Conservation (phyloP, 164 flowering plant species). For the Stephania cephalantha region DNA sequence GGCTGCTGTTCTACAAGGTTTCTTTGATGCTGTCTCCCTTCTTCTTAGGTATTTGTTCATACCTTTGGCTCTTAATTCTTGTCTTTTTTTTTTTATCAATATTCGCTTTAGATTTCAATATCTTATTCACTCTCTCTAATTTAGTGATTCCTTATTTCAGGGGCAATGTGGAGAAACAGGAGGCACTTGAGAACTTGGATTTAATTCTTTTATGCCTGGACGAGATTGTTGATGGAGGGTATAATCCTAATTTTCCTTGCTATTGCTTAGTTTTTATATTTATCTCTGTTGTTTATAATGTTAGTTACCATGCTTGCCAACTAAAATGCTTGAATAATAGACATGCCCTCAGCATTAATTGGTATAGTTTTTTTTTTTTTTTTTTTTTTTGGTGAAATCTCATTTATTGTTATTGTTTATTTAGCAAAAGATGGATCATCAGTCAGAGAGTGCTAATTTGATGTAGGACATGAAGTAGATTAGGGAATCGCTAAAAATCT, state of each 20-base stretch:
- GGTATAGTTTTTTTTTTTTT: not conserved
- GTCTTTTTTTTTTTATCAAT: slow-evolving; percentile 3
- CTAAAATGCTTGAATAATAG: not conserved
- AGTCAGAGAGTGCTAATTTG: no score
- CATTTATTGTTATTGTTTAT: no score
- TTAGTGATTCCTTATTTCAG: slow-evolving; percentile 21
- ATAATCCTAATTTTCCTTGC: slow-evolving; percentile 10
- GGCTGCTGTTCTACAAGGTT: slow-evolving; percentile 55
- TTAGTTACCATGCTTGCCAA: not conserved
- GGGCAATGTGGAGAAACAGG: slow-evolving; percentile 52
- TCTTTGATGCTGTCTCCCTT: slow-evolving; percentile 47
- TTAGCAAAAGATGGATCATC: no score
- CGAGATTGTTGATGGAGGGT: slow-evolving; percentile 80
- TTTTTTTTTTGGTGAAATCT: no score
- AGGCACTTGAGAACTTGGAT: slow-evolving; percentile 65
- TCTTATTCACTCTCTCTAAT: slow-evolving; percentile 4
- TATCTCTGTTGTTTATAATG: not conserved
- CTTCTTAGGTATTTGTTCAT: slow-evolving; percentile 30
- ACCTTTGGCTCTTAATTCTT: not conserved
- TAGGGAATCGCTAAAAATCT: no score
- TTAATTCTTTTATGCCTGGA: slow-evolving; percentile 60
- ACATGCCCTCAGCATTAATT: not conserved
- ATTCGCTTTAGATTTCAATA: not conserved
- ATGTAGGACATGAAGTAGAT: no score
- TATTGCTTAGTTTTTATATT: not conserved